Conservation (phyloP, 148 eudicot genomes). For the Rhododendron griersonianum region DNA sequence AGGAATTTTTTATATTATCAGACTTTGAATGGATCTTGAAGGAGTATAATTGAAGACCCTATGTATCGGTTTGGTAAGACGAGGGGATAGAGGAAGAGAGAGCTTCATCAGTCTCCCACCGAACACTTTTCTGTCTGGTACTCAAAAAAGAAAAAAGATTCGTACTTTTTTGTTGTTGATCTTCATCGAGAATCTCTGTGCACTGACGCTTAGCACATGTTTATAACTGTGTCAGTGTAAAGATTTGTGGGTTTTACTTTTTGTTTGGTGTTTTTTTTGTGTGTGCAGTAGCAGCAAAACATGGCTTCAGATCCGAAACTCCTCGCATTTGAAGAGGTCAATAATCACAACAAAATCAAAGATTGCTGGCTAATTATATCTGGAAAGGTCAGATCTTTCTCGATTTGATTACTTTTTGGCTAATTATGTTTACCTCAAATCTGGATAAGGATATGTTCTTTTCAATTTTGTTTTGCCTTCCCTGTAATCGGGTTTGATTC, state of each 20-base stretch:
- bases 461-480: background rate
- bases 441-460: background rate
- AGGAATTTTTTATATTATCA: too few relatives aligned
- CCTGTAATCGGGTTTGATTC: background rate
- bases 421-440: background rate
- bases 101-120: background rate
- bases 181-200: background rate
- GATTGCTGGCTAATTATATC: slow-evolving; percentile 53
- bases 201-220: background rate
- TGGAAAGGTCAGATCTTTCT: slow-evolving; percentile 37
- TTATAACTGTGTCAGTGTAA: background rate
- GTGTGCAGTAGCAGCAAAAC: slow-evolving; percentile 18
- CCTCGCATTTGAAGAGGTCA: slow-evolving; percentile 38
- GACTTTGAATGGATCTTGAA: background rate
- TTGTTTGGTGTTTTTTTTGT: background rate
- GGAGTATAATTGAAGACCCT: background rate
- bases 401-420: background rate
- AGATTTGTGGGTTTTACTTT: background rate
- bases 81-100: background rate
- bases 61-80: background rate
- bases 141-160: background rate
- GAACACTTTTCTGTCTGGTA: background rate
- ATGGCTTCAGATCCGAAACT: slow-evolving; percentile 45
- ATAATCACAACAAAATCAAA: slow-evolving; percentile 37
- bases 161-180: background rate